phyloP scores from a whole-genome alignment of 805 yeast genomes.

The Myxozyma lipomycoides region DNA sequence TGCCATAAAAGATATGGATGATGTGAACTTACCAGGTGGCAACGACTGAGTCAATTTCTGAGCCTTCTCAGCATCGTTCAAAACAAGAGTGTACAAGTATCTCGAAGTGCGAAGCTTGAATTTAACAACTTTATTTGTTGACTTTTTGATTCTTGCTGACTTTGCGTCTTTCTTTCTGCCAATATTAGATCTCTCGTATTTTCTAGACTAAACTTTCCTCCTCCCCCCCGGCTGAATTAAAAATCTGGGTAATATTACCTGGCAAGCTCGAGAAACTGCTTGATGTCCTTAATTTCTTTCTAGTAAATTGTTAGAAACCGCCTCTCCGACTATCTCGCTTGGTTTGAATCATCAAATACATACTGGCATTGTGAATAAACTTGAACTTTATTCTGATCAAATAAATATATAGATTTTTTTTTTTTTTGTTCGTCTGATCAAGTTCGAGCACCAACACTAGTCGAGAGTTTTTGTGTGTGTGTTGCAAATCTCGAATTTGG shows the following conservation, averaged over 20 bases:
- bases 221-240: neutral
- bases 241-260: slow-evolving; percentile 22
- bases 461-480: too few species aligned
- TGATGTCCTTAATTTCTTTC: slow-evolving; percentile 89
- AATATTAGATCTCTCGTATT: neutral
- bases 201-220: too few species aligned
- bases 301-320: neutral
- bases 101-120: slow-evolving; percentile 98
- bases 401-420: too few species aligned
- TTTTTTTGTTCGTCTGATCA: too few species aligned
- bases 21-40: slow-evolving; percentile 58
- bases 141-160: slow-evolving; percentile 90
- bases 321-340: neutral
- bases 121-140: slow-evolving; percentile 90
- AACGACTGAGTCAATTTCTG: slow-evolving; percentile 95
- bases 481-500: too few species aligned
- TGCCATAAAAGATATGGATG: neutral
- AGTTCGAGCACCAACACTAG: too few species aligned
- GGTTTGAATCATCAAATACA: neutral
- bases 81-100: slow-evolving; percentile 90
- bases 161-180: slow-evolving; percentile 75
- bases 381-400: too few species aligned
- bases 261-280: slow-evolving; percentile 90
- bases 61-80: slow-evolving; percentile 94
- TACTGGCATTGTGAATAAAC: neutral